Conservation (phyloP, 139 green algal species). For the Auxenochlorella protothecoides region DNA sequence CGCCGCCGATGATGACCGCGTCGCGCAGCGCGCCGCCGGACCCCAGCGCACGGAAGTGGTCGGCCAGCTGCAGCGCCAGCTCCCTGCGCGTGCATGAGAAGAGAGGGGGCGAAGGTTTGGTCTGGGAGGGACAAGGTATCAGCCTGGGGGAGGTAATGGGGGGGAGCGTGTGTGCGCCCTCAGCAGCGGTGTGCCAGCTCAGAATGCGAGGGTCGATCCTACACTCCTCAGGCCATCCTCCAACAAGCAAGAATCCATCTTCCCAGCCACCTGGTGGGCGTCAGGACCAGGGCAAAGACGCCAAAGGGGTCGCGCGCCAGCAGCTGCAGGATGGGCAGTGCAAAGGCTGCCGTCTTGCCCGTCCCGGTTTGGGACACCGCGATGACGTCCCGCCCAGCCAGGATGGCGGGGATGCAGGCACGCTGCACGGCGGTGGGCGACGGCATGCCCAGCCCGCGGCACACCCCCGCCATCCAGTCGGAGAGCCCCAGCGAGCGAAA, state of each 20-base stretch:
- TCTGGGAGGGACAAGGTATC: no score
- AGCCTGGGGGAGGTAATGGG: no score
- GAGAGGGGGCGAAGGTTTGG: neutral
- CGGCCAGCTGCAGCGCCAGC: conserved; percentile 88
- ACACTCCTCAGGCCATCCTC: no score
- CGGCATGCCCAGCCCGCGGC: conserved; percentile 43
- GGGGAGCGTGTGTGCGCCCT: no score
- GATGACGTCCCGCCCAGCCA: conserved; percentile 76
- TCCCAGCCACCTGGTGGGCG: conserved; percentile 64
- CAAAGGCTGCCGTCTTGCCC: conserved; percentile 95
- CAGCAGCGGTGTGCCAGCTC: no score
- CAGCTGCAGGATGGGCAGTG: conserved; percentile 87
- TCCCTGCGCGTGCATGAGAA: conserved; percentile 53
- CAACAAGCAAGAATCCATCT: no score
- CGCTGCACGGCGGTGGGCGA: conserved; percentile 58
- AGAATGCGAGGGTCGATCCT: no score
- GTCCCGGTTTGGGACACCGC: conserved; percentile 87
- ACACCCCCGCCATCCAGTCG: conserved; percentile 61
- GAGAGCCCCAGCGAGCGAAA: conserved; percentile 68
- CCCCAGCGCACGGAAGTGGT: conserved; percentile 86
- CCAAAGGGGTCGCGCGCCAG: conserved; percentile 84
- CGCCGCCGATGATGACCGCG: conserved; percentile 75
- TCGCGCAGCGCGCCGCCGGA: conserved; percentile 64
- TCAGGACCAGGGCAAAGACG: conserved; percentile 85
- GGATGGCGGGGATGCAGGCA: conserved; percentile 73